Percentiles rank a stretch among this genome's conserved stretches.
Evolutionary conservation across 2,329 filamentous ascomycete genomes (phyloP).

Genomic region (Pseudopyricularia cyperi): DNA sequence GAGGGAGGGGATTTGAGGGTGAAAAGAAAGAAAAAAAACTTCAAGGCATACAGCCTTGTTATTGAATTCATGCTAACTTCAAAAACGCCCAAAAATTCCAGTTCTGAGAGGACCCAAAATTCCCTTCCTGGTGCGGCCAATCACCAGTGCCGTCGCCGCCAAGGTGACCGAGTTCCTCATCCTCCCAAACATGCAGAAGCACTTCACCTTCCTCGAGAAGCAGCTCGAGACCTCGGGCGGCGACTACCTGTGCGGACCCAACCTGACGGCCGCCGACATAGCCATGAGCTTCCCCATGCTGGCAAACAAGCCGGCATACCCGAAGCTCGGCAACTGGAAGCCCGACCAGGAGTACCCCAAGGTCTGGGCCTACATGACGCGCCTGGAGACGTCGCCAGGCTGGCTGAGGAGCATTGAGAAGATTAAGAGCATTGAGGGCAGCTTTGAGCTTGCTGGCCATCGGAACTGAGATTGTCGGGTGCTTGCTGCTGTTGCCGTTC

Average conservation of each 20-base stretch:
- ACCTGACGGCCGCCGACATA: constrained; percentile 36
- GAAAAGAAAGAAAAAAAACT: background rate
- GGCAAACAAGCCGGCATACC: background rate
- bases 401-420: constrained; percentile 34
- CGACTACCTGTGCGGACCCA: constrained; percentile 34
- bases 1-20: too few relatives aligned
- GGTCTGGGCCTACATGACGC: constrained; percentile 31
- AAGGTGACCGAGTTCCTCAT: constrained; percentile 26
- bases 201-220: constrained; percentile 36
- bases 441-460: constrained; percentile 11
- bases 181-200: constrained; percentile 31
- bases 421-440: constrained; percentile 35
- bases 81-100: too few relatives aligned
- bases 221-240: constrained; percentile 30
- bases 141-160: constrained; percentile 32
- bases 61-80: too few relatives aligned
- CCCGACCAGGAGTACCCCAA: constrained; percentile 22
- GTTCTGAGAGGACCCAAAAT: constrained; percentile 30
- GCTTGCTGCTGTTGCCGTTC: too few relatives aligned
- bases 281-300: constrained; percentile 1
- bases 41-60: background rate
- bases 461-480: background rate
- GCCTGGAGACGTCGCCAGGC: constrained; percentile 30
- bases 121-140: constrained; percentile 40
- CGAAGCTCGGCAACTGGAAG: constrained; percentile 5